phyloP scores from a whole-genome alignment of 164 flowering plant genomes.

The Echeveria elegans region DNA sequence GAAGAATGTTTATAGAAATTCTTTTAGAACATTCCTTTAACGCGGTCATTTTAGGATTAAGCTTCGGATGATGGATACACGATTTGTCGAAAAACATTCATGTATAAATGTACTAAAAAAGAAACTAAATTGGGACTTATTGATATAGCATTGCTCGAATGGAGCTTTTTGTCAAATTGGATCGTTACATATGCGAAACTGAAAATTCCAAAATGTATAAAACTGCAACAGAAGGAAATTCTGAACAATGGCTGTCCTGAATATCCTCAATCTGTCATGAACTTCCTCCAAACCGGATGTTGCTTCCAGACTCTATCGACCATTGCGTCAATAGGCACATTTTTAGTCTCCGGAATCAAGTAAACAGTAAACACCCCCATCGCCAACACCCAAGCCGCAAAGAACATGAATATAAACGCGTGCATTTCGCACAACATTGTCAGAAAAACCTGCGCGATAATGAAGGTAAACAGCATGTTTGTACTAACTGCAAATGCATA shows the following conservation, averaged over 20 bases:
- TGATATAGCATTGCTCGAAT: too few relatives aligned
- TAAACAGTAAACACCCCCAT: constrained; percentile 39
- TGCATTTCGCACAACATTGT: constrained; percentile 56
- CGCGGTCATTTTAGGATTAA: too few relatives aligned
- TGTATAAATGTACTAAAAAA: too few relatives aligned
- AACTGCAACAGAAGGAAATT: too few relatives aligned
- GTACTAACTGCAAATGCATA: constrained; percentile 51
- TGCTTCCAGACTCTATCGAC: constrained; percentile 44
- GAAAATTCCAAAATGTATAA: too few relatives aligned
- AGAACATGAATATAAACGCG: constrained; percentile 53
- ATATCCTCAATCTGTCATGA: constrained; percentile 14
- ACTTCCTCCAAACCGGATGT: constrained; percentile 47
- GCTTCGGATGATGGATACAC: too few relatives aligned
- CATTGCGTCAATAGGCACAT: constrained; percentile 38
- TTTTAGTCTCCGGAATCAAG: constrained; percentile 45
- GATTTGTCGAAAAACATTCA: too few relatives aligned
- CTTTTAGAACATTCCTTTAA: too few relatives aligned
- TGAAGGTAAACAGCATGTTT: constrained; percentile 65
- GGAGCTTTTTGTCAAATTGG: too few relatives aligned
- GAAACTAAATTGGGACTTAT: too few relatives aligned
- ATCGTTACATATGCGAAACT: too few relatives aligned
- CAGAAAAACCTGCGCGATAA: constrained; percentile 65
- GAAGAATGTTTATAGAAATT: too few relatives aligned
- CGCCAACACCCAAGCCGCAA: constrained; percentile 43
- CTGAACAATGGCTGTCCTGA: background rate